A percentile compares a stretch with the other conserved stretches of the same genome.
phyloP scores from a whole-genome alignment of 2,329 filamentous ascomycete species.

The Cercospora zeae-maydis region DNA sequence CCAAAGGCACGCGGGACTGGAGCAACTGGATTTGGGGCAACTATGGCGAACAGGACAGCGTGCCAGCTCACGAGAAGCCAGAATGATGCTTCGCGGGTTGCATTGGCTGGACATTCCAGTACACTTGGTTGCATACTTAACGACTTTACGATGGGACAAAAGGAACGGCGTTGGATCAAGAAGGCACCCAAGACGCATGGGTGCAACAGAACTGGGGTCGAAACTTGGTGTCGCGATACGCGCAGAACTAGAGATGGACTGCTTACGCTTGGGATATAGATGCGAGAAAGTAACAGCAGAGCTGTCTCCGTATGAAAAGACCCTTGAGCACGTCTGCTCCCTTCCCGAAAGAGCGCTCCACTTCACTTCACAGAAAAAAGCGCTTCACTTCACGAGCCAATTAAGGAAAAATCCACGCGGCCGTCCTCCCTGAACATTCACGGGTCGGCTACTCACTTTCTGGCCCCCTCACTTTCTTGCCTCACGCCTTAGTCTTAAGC shows the following conservation, averaged over 20 bases:
- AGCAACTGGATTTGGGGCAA: conserved; percentile 39
- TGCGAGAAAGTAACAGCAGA: not conserved
- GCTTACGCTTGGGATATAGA: conserved; percentile 1
- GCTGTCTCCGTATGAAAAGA: not conserved
- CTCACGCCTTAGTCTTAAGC: not conserved
- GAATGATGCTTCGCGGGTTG: not conserved
- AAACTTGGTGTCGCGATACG: not conserved
- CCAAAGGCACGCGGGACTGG: conserved; percentile 30
- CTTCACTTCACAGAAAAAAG: no score
- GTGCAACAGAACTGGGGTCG: not conserved
- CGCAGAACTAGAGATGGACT: not conserved
- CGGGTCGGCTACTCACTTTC: not conserved
- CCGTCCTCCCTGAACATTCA: not conserved
- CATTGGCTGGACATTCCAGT: not conserved
- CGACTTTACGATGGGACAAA: conserved; percentile 3
- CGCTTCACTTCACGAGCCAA: not conserved
- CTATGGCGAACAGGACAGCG: conserved; percentile 38
- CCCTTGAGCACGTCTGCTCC: not conserved
- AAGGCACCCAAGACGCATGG: not conserved
- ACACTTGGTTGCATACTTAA: not conserved
- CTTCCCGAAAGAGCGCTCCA: not conserved
- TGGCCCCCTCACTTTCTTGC: not conserved
- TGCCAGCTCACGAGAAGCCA: conserved; percentile 33
- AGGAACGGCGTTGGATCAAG: not conserved
- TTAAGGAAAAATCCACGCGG: not conserved